Evolutionary conservation across 2,329 filamentous ascomycete genomes (phyloP), one percentile per base, ranked within the genome.

Genomic region (Gyromitra esculenta): DNA sequence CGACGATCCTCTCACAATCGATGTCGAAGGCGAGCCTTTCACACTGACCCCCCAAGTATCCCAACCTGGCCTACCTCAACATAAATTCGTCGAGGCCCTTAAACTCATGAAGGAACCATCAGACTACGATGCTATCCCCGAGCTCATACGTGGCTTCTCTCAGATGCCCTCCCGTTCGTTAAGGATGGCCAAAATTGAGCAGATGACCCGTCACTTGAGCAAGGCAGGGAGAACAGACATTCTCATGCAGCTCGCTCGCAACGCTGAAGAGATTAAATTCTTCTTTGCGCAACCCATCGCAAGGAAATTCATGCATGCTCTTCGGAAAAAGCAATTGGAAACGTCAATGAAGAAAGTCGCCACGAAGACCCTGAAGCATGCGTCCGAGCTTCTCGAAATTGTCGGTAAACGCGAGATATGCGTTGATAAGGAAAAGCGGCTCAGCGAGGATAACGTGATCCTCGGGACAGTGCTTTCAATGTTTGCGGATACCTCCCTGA

Each of bases 1-100:
- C 39, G 39, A 75, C 9, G 75, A 81, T 56, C 78, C 80, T 3
- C 11, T 77, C 48, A 76, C 68, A n/a, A 70, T 79, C 59, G 87
- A 89, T 79, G 85, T 91, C 78, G 88, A 88, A 75, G 88, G 86
- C 79, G 84, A 88, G 73, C 78, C 81, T 21, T 81, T 84, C 56
- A 76, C 45, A 11, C 72, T 84, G 2, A 72, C 79, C 37, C 79
- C 74, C 4, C 62, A 43, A 13, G 1, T n/a, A 1, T 0, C 11
- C 9, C 8, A 0, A 2, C 62, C n/a, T 21, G 39, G 59, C 7
- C 8, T 68, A 1, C 35, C 75, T 1, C 43, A 18, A 43, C 48
- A 31, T 5, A 41, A 54, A 25, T 66, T 72, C 37, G 21, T 8
- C 1, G 9, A 79, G 15, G 76, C 78, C 8, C 25, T 83, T 1